Evolutionary conservation across 768 basidiomycete species (phyloP).

Genomic region (Leccinum broughii): DNA sequence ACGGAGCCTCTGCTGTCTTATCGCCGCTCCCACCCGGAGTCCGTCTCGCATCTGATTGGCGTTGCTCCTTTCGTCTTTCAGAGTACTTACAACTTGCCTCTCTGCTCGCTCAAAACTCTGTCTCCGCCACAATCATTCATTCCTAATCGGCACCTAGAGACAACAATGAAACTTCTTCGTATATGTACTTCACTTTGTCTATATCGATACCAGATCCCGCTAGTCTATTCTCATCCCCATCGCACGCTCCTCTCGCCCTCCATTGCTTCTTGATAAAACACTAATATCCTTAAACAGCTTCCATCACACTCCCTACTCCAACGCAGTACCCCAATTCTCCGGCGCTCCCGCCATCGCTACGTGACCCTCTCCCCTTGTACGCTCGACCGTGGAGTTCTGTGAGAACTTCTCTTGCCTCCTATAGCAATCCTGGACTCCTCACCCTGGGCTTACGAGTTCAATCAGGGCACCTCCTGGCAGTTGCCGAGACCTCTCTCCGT

Average conservation of each 20-base stretch:
- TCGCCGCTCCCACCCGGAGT: slow-evolving; percentile 14
- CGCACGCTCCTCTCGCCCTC: neutral
- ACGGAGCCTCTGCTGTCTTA: slow-evolving; percentile 11
- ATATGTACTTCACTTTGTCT: neutral
- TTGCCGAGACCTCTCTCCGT: neutral
- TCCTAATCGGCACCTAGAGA: neutral
- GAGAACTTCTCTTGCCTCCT: neutral
- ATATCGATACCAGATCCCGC: neutral
- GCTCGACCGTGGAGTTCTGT: slow-evolving; percentile 8
- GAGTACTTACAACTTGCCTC: neutral
- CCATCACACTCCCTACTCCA: neutral
- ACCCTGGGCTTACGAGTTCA: neutral
- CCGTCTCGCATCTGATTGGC: slow-evolving; percentile 15
- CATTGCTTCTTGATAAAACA: neutral
- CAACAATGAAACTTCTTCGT: slow-evolving; percentile 6
- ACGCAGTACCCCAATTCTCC: neutral
- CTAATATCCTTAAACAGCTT: neutral
- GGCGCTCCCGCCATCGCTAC: neutral
- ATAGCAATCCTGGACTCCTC: slow-evolving; percentile 9
- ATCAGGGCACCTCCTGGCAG: neutral
- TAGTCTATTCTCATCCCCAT: slow-evolving; percentile 1
- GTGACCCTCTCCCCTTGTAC: neutral
- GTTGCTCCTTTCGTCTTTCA: slow-evolving; percentile 20
- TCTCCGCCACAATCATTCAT: neutral
- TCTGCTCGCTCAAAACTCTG: neutral